A percentile compares a stretch with the other conserved stretches of the same genome.
phyloP scores from a whole-genome alignment of 2,329 filamentous ascomycete species.

The Exophiala lecanii-corni region DNA sequence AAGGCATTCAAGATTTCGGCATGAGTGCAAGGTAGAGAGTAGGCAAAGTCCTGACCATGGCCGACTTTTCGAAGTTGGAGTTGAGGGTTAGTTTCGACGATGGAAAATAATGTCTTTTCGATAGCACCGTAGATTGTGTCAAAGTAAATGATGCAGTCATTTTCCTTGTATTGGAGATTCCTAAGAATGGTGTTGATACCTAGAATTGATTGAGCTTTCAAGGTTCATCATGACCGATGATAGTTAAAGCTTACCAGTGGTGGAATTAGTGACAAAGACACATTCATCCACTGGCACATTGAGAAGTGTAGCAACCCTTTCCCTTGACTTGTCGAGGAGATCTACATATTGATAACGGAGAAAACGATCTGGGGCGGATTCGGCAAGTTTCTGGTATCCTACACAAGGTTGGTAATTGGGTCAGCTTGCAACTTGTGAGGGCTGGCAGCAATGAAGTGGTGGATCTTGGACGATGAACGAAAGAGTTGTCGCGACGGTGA shows the following conservation, averaged over 20 bases:
- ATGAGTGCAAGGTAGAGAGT: conserved; percentile 67
- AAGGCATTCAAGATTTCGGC: conserved; percentile 61
- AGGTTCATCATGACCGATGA: too few species aligned
- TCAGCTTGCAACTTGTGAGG: too few species aligned
- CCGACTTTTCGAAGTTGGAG: conserved; percentile 51
- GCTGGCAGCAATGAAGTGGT: too few species aligned
- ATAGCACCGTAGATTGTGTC: conserved; percentile 74
- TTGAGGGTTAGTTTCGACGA: conserved; percentile 60
- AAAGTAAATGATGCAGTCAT: conserved; percentile 63
- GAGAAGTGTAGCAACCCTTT: conserved; percentile 61
- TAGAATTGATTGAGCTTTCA: background rate
- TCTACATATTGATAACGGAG: conserved; percentile 63
- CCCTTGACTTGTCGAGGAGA: conserved; percentile 61
- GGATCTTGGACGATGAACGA: too few species aligned
- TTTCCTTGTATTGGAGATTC: conserved; percentile 63
- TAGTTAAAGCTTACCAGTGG: conserved; percentile 43
- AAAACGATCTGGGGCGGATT: conserved; percentile 69
- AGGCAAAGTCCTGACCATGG: conserved; percentile 30
- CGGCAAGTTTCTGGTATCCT: conserved; percentile 61
- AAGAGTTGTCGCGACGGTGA: too few species aligned
- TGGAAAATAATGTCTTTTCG: conserved; percentile 66
- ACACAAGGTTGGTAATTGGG: too few species aligned
- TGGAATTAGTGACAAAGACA: conserved; percentile 79
- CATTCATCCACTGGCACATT: conserved; percentile 61
- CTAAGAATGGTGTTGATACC: conserved; percentile 76